phyloP scores from a whole-genome alignment of 306 rosid species.

The Vachellia collinsii region DNA sequence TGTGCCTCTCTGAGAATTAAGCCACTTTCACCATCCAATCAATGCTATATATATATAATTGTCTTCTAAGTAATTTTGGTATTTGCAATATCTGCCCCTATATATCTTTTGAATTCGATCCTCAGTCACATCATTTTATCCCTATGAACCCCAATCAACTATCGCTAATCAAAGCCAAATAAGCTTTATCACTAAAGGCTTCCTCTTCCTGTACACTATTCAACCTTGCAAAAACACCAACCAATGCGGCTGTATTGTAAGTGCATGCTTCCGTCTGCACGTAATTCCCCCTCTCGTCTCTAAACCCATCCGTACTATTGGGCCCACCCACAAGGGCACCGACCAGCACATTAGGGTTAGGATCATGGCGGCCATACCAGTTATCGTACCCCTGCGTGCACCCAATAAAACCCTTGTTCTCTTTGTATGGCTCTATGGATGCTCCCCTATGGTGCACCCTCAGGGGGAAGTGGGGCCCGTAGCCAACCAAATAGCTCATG shows the following conservation, averaged over 20 bases:
- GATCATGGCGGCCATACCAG: constrained; percentile 57
- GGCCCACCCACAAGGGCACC: constrained; percentile 95
- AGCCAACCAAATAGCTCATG: constrained; percentile 72
- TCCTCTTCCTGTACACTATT: constrained; percentile 7
- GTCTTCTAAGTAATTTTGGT: not conserved
- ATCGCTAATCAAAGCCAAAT: constrained; percentile 29
- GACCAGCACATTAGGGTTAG: constrained; percentile 61
- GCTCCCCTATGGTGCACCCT: constrained; percentile 89
- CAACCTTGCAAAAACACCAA: constrained; percentile 75
- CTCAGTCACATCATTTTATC: not conserved
- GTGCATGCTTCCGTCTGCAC: constrained; percentile 87
- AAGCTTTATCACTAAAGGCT: not conserved
- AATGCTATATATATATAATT: not conserved
- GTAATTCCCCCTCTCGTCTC: constrained; percentile 66
- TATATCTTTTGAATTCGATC: not conserved
- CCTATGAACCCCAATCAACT: constrained; percentile 10
- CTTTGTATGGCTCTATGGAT: constrained; percentile 60
- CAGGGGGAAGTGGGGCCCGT: constrained; percentile 53
- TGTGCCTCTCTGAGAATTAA: not conserved
- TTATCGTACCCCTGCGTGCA: constrained; percentile 76
- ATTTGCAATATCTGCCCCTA: constrained; percentile 1
- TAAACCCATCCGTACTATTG: constrained; percentile 52
- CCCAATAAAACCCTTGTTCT: constrained; percentile 65
- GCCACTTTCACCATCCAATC: not conserved
- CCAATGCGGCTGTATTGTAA: constrained; percentile 72